phyloP scores from a whole-genome alignment of 2,329 filamentous ascomycete genomes.

The Aureobasidium sp. region DNA sequence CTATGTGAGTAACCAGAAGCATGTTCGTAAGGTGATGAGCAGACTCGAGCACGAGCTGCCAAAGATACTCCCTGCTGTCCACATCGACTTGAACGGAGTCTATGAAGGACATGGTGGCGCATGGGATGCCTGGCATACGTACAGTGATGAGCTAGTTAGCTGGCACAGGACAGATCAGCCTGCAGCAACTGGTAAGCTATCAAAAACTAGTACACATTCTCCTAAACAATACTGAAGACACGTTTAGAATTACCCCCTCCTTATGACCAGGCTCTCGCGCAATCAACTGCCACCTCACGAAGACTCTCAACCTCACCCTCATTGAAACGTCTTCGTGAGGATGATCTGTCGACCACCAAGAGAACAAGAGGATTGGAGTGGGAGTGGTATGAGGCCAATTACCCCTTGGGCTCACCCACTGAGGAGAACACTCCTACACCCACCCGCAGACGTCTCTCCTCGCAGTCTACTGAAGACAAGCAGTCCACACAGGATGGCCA shows the following conservation, averaged over 20 bases:
- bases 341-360: background rate
- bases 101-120: background rate
- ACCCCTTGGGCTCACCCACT: background rate
- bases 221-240: too few species aligned
- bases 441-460: background rate
- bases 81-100: background rate
- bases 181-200: background rate
- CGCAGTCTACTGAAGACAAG: background rate
- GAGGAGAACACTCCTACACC: background rate
- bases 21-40: background rate
- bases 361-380: background rate
- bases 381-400: background rate
- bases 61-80: background rate
- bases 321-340: background rate
- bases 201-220: too few species aligned
- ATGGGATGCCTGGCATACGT: background rate
- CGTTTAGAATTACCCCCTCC: too few species aligned
- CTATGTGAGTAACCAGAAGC: background rate
- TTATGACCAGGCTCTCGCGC: too few species aligned
- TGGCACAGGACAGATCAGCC: background rate
- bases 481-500: background rate
- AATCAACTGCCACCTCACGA: background rate
- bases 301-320: background rate
- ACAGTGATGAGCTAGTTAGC: background rate
- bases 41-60: background rate